Evolutionary conservation across 306 rosid species (phyloP), one percentile per base, ranked within the genome.

Genomic region (Hippophae rhamnoides): DNA sequence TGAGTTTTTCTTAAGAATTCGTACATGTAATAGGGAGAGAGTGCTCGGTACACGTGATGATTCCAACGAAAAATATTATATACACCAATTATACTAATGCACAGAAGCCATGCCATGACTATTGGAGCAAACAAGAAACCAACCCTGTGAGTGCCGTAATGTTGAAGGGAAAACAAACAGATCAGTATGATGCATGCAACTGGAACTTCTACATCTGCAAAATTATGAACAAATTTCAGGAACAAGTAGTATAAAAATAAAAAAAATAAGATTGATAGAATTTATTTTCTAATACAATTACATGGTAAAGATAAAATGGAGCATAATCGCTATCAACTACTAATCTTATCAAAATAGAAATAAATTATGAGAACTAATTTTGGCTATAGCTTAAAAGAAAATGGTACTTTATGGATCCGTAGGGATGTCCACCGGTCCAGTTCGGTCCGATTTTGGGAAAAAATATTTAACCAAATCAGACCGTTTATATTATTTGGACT

Each of bases 81-180:
- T 55, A 92, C n/a, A 41, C 98, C 98, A 67, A 84, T 83, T 55
- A 74, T 67, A 72, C 96, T 76, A 41, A 87, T 87, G 85, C 95
- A 87, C 47, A 85, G 52, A 45, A 92, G 96, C 98, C 98, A 92
- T 12, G 69, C 54, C 56, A 82, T 69, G 50, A 92, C 94, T 72
- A 92, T 67, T 9, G 96, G 98, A 52, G 98, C 95, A 59, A 87
- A 92, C 78, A 92, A 71, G 79, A 87, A 83, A 54, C 98, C 98
- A 7, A 92, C 94, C 77, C 83, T 76, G 83, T 87, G 98, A 1
- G 96, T 92, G 69, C 98, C 98, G 62, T 74, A 92, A 76, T 87
- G 98, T 73, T 92, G 98, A 74, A 92, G 98, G 25, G 89, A 86
- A 72, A 92, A 92, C 83, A 92, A 75, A 71, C 81, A 58, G 52